These are phyloP conservation scores for Leucaena leucocephala DNA, from an alignment of 306 rosid genomes.

Conservation along the genomic window DNA sequence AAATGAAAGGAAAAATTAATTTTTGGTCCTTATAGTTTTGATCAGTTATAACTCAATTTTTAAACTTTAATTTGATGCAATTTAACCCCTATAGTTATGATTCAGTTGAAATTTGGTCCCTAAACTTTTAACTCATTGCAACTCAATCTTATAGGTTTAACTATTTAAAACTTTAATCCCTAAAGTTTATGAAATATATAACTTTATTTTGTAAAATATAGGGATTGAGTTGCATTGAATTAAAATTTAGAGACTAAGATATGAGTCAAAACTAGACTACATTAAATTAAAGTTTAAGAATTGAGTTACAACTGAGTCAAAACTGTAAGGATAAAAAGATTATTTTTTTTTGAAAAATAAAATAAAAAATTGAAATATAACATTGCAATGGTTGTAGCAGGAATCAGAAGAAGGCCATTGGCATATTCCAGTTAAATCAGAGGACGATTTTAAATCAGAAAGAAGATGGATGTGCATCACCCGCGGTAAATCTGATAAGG, in stretches of 20 bases:
- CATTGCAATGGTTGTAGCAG: conserved; percentile 52
- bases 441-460: conserved; percentile 59
- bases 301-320: too few species aligned
- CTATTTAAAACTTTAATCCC: too few species aligned
- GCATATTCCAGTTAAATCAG: conserved; percentile 85
- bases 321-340: background rate
- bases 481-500: conserved; percentile 50
- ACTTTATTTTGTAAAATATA: too few species aligned
- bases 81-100: too few species aligned
- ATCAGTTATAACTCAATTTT: background rate
- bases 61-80: too few species aligned
- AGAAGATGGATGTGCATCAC: conserved; percentile 82
- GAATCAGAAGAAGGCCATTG: conserved; percentile 91
- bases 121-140: too few species aligned
- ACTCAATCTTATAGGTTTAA: too few species aligned
- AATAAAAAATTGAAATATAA: conserved; percentile 20
- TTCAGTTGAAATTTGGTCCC: too few species aligned
- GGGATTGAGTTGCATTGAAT: too few species aligned
- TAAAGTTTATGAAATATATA: too few species aligned
- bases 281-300: background rate
- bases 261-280: background rate
- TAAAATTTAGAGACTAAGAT: too few species aligned
- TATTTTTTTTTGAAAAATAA: background rate
- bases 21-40: background rate
- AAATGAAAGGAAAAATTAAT: background rate